Conservation (phyloP, 1,284 basidiomycete species). For the Xanthoconium separans region DNA sequence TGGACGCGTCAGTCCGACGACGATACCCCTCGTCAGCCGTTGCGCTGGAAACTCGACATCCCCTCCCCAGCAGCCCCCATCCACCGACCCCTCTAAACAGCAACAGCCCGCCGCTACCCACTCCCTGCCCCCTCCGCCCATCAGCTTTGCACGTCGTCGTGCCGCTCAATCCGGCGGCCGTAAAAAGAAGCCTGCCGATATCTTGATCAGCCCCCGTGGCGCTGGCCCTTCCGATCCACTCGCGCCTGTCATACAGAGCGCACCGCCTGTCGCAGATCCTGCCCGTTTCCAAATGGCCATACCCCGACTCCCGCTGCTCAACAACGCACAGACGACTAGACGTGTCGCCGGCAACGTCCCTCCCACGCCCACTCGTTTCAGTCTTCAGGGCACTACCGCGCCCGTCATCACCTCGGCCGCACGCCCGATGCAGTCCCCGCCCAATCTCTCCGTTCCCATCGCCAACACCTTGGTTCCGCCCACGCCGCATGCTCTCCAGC, state of each 20-base stretch:
- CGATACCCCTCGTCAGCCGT: constrained; percentile 27
- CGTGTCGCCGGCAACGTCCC: constrained; percentile 59
- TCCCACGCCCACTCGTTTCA: constrained; percentile 68
- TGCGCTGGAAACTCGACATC: constrained; percentile 26
- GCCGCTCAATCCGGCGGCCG: constrained; percentile 55
- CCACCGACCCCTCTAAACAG: constrained; percentile 20
- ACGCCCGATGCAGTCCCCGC: constrained; percentile 44
- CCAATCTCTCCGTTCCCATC: constrained; percentile 57
- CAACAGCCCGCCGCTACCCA: constrained; percentile 18
- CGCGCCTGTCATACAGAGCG: constrained; percentile 69
- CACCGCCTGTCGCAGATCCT: constrained; percentile 58
- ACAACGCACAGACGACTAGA: constrained; percentile 41
- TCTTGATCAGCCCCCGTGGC: constrained; percentile 69
- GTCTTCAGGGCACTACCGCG: constrained; percentile 41
- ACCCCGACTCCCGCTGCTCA: constrained; percentile 61
- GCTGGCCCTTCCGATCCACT: constrained; percentile 51
- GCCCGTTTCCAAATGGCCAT: constrained; percentile 57
- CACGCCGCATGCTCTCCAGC: constrained; percentile 61
- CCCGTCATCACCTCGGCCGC: constrained; percentile 24
- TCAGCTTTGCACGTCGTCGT: constrained; percentile 71
- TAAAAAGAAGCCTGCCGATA: constrained; percentile 74
- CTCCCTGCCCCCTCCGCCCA: constrained; percentile 61
- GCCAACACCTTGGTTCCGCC: constrained; percentile 61
- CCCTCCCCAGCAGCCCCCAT: constrained; percentile 26
- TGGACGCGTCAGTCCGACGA: constrained; percentile 39